Base-by-base conservation (phyloP, 306 rosid species). In the Quercus berberidifolia region DNA sequence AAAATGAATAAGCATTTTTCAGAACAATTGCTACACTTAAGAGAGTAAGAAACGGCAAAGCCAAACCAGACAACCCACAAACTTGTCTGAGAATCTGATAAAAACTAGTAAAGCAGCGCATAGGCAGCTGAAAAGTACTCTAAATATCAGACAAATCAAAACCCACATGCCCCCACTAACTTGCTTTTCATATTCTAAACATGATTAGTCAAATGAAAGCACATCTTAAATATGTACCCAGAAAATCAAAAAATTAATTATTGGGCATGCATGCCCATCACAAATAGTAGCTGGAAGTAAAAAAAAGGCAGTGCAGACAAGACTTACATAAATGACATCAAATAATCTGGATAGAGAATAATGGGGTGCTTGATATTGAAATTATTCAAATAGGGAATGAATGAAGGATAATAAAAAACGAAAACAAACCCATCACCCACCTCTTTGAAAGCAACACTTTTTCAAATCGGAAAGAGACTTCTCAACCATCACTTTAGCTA, bases 381-480 rank as follows among this genome's bases (percentile, higher is more conserved):
- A 78, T 64, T 55, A 62, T 69, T 79, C 76, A 74, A 78, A 84
- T 75, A 14, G 77, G 71, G 80, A 81, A 87, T 74, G 59, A 55
- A 87, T 73, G 63, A 64, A 35, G 80, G 80, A 85, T 84, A 33
- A 67, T 60, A 30, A 79, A 74, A 78, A 80, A 57, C 33, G 55
- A 69, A 63, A 77, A 57, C 55, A 58, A 52, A 63, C 62, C 71
- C 83, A 83, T 81, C 81, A 43, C 69, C 83, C 84, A 85, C 83
- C 87, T 76, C 57, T 74, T 81, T 20, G 93, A 92, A 79, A 91
- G 90, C 80, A 73, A 78, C 84, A 74, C 73, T 57, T 86, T 79
- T 60, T 79, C 94, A 79, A 80, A 82, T 80, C 65, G 70, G 89
- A 90, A 75, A 82, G 87, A 17, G 90, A 88, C 91, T 76, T 82